Conservation (phyloP, 140 eudicot genomes). For the Oenanthe javanica region DNA sequence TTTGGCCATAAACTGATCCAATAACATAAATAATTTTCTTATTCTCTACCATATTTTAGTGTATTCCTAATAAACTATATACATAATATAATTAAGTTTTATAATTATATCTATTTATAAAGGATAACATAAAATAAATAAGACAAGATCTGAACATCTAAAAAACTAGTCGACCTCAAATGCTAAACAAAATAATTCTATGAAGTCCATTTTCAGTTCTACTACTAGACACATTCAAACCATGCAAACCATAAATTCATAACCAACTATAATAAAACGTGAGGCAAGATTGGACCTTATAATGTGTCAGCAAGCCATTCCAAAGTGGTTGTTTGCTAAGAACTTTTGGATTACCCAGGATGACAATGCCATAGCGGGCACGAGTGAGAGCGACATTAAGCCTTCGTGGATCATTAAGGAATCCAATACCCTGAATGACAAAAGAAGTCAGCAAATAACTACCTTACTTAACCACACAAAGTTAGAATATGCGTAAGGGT, state of each 20-base stretch:
- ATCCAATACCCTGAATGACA: slow-evolving; percentile 73
- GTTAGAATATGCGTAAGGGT: too few relatives aligned
- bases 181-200: background rate
- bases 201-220: background rate
- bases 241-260: background rate
- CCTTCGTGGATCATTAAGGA: slow-evolving; percentile 93
- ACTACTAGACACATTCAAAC: background rate
- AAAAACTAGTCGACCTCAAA: background rate
- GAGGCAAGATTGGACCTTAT: slow-evolving; percentile 50
- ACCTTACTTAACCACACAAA: background rate
- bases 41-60: too few relatives aligned
- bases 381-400: slow-evolving; percentile 96
- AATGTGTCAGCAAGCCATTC: slow-evolving; percentile 89
- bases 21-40: too few relatives aligned
- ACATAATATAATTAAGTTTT: too few relatives aligned
- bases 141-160: too few relatives aligned
- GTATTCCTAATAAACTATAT: too few relatives aligned
- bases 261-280: background rate
- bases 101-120: too few relatives aligned
- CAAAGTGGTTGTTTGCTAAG: slow-evolving; percentile 87
- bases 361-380: slow-evolving; percentile 91
- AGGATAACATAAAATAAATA: too few relatives aligned
- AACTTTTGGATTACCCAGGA: slow-evolving; percentile 96
- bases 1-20: too few relatives aligned
- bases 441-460: slow-evolving; percentile 12